Base-by-base conservation (phyloP, 805 yeast species). In the Candida stauntonica region DNA sequence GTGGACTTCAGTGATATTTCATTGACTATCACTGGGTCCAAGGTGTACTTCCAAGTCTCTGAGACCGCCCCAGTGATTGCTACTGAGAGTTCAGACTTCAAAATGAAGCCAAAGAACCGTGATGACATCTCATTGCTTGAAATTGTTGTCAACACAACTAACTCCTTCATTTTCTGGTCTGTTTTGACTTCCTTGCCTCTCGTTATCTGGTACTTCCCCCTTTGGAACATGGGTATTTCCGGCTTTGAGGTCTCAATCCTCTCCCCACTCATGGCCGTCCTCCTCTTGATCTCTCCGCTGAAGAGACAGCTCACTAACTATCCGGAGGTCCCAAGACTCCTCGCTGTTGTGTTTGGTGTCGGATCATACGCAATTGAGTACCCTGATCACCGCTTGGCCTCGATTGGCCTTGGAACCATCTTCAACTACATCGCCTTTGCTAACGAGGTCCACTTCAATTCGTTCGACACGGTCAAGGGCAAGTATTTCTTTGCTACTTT, bases 141-240 rank as follows among this genome's bases (percentile, higher is more conserved):
- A 30, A 61, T 77, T 28, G 17, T 67, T 3, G 57, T 68, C 32
- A 72, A 76, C 52, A 57, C 70, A 13, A 55, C 76, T 53, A 88
- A 89, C 57, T 72, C 91, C 4, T 81, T 77, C 56, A 69, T 86
- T 39, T 86, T 86, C 59, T 93, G 97, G 96, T 72, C 97, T 0
- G 79, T 80, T 17, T 47, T 78, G 30, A 84, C 98, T 3, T 77
- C 96, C 0, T 67, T 93, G 42, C 82, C 87, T 31, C 73, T 93
- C 40, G 79, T 93, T 55, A 79, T 93, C 35, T 93, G 99, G 99
- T 86, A 86, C 66, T 93, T 93, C 71, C 99, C 99, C 9, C 68
- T 93, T 46, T 93, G 99, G 99, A 76, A 84, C 57, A 88, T 93
- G 97, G 98, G 97, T 6, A 82, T 93, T 31, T 84, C 95, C 2